A percentile compares a stretch with the other conserved stretches of the same genome.
phyloP scores from a whole-genome alignment of 257 asterid species.

The Solanum chiquidenum region DNA sequence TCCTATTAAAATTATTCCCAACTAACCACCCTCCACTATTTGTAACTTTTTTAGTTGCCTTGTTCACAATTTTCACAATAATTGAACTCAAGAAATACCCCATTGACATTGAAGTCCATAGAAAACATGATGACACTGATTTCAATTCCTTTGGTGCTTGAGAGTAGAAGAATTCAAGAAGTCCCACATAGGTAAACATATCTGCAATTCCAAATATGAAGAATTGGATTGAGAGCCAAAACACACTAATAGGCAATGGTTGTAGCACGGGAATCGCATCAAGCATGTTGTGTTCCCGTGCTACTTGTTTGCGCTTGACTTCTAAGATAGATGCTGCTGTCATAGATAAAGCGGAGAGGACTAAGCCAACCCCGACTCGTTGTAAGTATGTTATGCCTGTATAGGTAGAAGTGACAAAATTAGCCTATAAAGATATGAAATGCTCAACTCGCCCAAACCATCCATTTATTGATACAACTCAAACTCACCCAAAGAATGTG shows the following conservation, averaged over 20 bases:
- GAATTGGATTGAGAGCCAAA: constrained; percentile 74
- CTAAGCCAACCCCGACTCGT: constrained; percentile 62
- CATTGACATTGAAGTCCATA: constrained; percentile 66
- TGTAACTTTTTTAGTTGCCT: constrained; percentile 33
- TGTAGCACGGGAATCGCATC: constrained; percentile 41
- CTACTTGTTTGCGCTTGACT: constrained; percentile 49
- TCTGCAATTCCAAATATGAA: constrained; percentile 78
- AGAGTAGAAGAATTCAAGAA: constrained; percentile 68
- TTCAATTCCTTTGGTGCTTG: constrained; percentile 55
- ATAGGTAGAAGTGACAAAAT: neutral
- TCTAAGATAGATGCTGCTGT: constrained; percentile 52
- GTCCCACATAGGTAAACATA: constrained; percentile 67
- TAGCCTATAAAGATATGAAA: neutral
- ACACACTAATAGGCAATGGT: constrained; percentile 66
- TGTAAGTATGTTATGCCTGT: constrained; percentile 70
- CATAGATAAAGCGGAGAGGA: constrained; percentile 62
- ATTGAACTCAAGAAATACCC: constrained; percentile 65
- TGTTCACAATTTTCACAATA: constrained; percentile 51
- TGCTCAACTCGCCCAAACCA: neutral
- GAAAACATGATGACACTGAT: constrained; percentile 59
- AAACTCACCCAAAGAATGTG: neutral
- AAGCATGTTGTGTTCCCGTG: constrained; percentile 30
- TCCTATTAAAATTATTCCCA: constrained; percentile 58
- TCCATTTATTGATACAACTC: neutral
- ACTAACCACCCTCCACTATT: constrained; percentile 60